Evolutionary conservation across 2,329 filamentous ascomycete species (phyloP), one percentile per base, ranked within the genome.

Genomic region (Xylariaceae sp.): DNA sequence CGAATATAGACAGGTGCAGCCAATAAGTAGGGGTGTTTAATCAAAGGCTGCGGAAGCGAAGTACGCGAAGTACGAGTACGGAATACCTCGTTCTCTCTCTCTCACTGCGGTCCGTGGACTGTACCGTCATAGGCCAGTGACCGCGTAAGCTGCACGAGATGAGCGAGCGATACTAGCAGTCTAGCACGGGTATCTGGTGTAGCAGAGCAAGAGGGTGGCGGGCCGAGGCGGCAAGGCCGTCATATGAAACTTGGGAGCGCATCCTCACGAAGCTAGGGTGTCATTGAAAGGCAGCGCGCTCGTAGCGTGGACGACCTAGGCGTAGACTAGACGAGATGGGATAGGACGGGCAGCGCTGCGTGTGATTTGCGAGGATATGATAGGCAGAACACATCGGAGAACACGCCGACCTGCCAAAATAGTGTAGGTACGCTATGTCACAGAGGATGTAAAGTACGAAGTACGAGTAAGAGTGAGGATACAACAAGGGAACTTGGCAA

Each of bases 201-300:
- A 41, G 37, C 37, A 41, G 8, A 9, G 37, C 37, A 41, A 41
- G 11, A 13, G 37, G 37, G 37, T 41, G 37, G 37, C 37, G 37
- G 37, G 37, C 37, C 37, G 37, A 41, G 37, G 37, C 37, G 37
- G 37, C 8, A 41, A 41, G 37, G 37, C 37, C 37, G 37, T 41
- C 37, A 10, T 9, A 41, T 41, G 37, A 41, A 41, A 41, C 37
- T 41, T 41, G 11, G 37, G 8, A 10, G 11, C 37, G 37, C 37
- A 41, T 41, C 37, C 37, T 30, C 23, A 30, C 23, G 23, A 30
- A 30, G 23, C 23, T 30, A 67, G 67, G 68, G 68, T 68, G 67
- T 65, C 66, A 64, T 65, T 57, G 58, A 65, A 55, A 65, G 57
- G 60, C 52, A 55, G 64, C 57, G 59, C 61, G 47, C 23, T 30